Percentiles rank a stretch among this genome's conserved stretches.
Conservation (phyloP, 2,329 filamentous ascomycete genomes). For the Fusarium subglutinans region DNA sequence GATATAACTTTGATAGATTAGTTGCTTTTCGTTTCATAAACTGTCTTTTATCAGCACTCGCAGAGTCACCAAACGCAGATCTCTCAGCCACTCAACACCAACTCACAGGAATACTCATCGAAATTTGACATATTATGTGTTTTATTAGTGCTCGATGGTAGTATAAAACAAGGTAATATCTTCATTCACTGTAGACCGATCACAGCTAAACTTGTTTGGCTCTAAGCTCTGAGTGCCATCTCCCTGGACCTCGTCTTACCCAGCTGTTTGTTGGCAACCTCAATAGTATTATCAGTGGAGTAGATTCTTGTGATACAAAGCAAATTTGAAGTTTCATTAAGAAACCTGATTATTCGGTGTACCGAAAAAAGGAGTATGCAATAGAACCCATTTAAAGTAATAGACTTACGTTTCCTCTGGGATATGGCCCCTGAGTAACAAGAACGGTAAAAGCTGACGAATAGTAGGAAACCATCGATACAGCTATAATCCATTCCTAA, state of each 20-base stretch:
- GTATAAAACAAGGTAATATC: not conserved
- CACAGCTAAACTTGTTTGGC: not conserved
- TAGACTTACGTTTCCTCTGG: not conserved
- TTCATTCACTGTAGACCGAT: not conserved
- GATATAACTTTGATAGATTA: rapidly evolving
- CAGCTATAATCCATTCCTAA: not conserved
- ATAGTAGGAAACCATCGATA: not conserved
- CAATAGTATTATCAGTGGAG: not conserved
- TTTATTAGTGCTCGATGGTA: not conserved
- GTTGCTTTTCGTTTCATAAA: not conserved
- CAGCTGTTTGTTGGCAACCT: not conserved
- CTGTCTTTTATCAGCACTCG: not conserved
- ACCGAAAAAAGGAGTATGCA: not conserved
- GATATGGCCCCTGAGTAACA: not conserved
- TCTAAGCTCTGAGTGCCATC: not conserved
- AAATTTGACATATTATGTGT: not conserved
- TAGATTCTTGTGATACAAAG: not conserved
- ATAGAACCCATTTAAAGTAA: not conserved
- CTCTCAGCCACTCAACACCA: not conserved
- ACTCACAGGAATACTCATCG: not conserved
- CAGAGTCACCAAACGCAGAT: not conserved
- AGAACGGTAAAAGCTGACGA: not conserved
- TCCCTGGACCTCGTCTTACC: not conserved
- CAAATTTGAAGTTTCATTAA: too few species aligned
- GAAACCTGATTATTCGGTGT: too few species aligned